Conservation (phyloP, 805 yeast genomes). For the Yarrowia alimentaria region DNA sequence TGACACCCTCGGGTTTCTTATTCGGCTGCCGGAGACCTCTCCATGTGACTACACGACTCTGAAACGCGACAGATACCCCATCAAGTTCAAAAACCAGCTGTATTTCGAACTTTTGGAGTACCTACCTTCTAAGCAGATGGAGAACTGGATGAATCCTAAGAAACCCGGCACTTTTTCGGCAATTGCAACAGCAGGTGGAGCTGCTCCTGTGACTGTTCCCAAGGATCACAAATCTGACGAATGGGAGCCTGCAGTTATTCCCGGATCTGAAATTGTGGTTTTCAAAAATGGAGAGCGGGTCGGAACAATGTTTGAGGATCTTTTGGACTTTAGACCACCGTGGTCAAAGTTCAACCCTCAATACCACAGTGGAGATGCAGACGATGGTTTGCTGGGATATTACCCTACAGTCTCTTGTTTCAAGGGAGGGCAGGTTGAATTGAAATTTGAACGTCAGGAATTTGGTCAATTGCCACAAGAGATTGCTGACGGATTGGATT, state of each 20-base stretch:
- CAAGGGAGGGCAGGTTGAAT: constrained; percentile 68
- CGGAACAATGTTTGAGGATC: constrained; percentile 64
- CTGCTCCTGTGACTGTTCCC: constrained; percentile 36
- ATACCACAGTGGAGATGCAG: constrained; percentile 40
- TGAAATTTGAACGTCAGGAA: constrained; percentile 77
- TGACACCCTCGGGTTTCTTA: too few relatives aligned
- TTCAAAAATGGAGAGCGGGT: constrained; percentile 72
- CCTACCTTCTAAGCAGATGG: constrained; percentile 64
- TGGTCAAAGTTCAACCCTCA: constrained; percentile 48
- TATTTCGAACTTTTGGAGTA: constrained; percentile 87
- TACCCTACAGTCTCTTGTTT: constrained; percentile 87
- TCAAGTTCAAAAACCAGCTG: constrained; percentile 70
- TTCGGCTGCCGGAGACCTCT: constrained; percentile 79
- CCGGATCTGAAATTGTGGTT: constrained; percentile 58
- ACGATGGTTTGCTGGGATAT: constrained; percentile 87
- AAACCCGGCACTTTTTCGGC: constrained; percentile 17
- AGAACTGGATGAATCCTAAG: constrained; percentile 54
- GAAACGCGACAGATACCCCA: constrained; percentile 81
- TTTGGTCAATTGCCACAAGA: too few relatives aligned
- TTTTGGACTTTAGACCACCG: constrained; percentile 80
- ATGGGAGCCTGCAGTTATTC: constrained; percentile 36
- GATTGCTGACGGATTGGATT: constrained; percentile 27
- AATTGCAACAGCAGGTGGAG: constrained; percentile 25
- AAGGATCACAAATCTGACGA: constrained; percentile 8
- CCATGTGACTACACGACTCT: constrained; percentile 46